Conservation (phyloP, 176 grass and related monocot species). For the bread wheat (Triticum aestivum) region IWGSC_CS_RefSeq_v2.1 NC_057806.1:313861885-313862384, state of each 20-base stretch:
- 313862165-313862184: neutral
- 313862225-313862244: neutral
- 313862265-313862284: neutral
- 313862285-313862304: slow-evolving; percentile 7
- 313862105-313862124: neutral
- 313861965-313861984: neutral
- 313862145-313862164: neutral
- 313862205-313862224: neutral
- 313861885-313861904: neutral
- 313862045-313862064: neutral
- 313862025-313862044: neutral
- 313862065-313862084: neutral
- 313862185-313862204: neutral
- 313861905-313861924: neutral
- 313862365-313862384: neutral
- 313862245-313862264: neutral
- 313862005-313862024: neutral
- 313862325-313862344: neutral
- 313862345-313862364: neutral
- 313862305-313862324: neutral
- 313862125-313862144: neutral
- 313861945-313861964: neutral
- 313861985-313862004: neutral
- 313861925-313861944: neutral
- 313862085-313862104: neutral